Evolutionary conservation across 371 early-diverging fungal genomes (phyloP).

Genomic region (Apophysomyces variabilis): DNA sequence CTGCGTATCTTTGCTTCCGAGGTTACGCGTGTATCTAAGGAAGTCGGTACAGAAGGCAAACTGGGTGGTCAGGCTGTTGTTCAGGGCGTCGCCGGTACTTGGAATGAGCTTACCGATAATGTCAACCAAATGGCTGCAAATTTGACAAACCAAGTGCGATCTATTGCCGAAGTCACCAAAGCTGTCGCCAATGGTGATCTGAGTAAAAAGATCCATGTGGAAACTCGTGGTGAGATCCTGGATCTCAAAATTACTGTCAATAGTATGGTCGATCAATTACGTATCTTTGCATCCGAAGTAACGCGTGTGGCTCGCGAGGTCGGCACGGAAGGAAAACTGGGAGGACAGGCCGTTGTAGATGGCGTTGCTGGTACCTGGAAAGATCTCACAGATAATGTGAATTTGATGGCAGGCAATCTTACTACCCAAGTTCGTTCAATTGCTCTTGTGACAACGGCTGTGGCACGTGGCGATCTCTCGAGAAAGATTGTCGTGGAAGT

Average conservation of each 20-base stretch:
- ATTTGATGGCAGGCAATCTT: slow-evolving; percentile 48
- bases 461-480: slow-evolving; percentile 57
- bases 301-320: slow-evolving; percentile 48
- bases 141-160: slow-evolving; percentile 30
- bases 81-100: slow-evolving; percentile 33
- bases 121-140: slow-evolving; percentile 32
- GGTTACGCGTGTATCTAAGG: slow-evolving; percentile 39
- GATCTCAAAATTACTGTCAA: slow-evolving; percentile 42
- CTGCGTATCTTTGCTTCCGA: slow-evolving; percentile 25
- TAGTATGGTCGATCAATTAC: slow-evolving; percentile 49
- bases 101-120: slow-evolving; percentile 35
- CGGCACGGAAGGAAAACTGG: slow-evolving; percentile 54
- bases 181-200: slow-evolving; percentile 61
- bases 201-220: slow-evolving; percentile 36
- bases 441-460: slow-evolving; percentile 37
- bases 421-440: slow-evolving; percentile 37
- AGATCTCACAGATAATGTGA: slow-evolving; percentile 49
- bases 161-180: slow-evolving; percentile 59
- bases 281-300: slow-evolving; percentile 42
- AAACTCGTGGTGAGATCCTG: slow-evolving; percentile 43
- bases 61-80: slow-evolving; percentile 26
- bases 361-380: slow-evolving; percentile 52
- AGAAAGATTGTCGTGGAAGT: slow-evolving; percentile 59
- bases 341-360: slow-evolving; percentile 34
- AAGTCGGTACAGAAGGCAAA: slow-evolving; percentile 45